Evolutionary conservation across 306 rosid species (phyloP).

Genomic region (Datisca glomerata): DNA sequence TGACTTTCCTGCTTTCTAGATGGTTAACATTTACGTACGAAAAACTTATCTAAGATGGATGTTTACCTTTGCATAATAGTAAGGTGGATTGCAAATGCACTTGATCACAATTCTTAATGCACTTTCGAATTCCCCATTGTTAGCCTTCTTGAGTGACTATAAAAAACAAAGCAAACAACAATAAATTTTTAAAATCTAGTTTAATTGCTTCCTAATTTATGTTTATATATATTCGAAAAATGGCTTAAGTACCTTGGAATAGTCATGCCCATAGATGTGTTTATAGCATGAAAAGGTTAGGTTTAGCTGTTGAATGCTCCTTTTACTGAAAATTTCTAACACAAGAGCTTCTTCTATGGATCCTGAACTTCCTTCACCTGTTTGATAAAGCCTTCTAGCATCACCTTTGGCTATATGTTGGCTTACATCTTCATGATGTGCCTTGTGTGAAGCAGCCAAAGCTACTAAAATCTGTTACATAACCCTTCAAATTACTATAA

Average conservation of each 20-base stretch:
- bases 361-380: conserved; percentile 44
- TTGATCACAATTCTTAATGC: conserved; percentile 31
- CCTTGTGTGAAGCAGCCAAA: conserved; percentile 63
- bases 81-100: conserved; percentile 39
- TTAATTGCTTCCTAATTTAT: no score
- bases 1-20: no score
- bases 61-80: conserved; percentile 45
- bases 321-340: conserved; percentile 56
- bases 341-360: conserved; percentile 41
- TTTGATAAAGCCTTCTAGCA: conserved; percentile 60
- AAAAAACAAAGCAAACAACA: conserved; percentile 4
- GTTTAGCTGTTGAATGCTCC: conserved; percentile 64
- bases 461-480: conserved; percentile 51
- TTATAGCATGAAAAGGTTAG: conserved; percentile 50
- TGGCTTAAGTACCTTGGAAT: conserved; percentile 26
- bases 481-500: no score
- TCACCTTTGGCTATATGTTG: conserved; percentile 61
- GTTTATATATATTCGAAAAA: background rate
- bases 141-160: conserved; percentile 35
- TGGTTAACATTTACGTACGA: background rate
- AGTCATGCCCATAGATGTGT: conserved; percentile 68
- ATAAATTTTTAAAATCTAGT: no score
- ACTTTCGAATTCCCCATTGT: conserved; percentile 35
- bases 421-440: conserved; percentile 48
- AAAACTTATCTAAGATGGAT: no score